A percentile compares a stretch with the other conserved stretches of the same genome.
Evolutionary conservation across 805 yeast species (phyloP).

Genomic region (Debaryomyces hansenii): DNA sequence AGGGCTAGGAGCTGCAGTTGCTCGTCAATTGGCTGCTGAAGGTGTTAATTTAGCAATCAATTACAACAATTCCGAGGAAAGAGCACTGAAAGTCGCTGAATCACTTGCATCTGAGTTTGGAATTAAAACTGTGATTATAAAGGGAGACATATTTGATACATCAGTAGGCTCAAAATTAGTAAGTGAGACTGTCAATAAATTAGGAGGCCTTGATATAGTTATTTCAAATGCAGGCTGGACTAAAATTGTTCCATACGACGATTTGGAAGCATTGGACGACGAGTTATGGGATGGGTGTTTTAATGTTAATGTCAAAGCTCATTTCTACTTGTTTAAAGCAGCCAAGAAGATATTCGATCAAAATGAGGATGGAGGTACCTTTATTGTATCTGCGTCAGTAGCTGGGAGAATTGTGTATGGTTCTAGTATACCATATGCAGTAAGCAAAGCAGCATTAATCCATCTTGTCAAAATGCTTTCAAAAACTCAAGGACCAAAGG

Average conservation of each 20-base stretch:
- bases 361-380: conserved; percentile 22
- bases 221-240: conserved; percentile 42
- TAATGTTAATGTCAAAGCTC: conserved; percentile 27
- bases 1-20: conserved; percentile 35
- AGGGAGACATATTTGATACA: conserved; percentile 24
- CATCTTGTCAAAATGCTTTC: conserved; percentile 21
- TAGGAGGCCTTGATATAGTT: conserved; percentile 35
- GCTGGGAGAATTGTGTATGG: conserved; percentile 28
- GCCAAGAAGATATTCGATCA: conserved; percentile 25
- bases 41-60: conserved; percentile 34
- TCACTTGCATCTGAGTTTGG: conserved; percentile 11
- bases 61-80: conserved; percentile 24
- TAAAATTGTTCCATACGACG: conserved; percentile 26
- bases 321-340: conserved; percentile 28
- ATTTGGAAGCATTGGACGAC: conserved; percentile 29
- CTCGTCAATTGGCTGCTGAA: conserved; percentile 31
- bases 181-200: conserved; percentile 17
- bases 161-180: conserved; percentile 21
- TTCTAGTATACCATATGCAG: conserved; percentile 35
- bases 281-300: conserved; percentile 31
- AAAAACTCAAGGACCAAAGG: conserved; percentile 19
- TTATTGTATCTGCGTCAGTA: conserved; percentile 25
- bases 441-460: conserved; percentile 22
- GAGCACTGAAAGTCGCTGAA: conserved; percentile 25
- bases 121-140: conserved; percentile 16